These are phyloP conservation scores for Phytophthora tentaculata DNA, from an alignment of 352 stramenopile species.

Conservation along the genomic window DNA sequence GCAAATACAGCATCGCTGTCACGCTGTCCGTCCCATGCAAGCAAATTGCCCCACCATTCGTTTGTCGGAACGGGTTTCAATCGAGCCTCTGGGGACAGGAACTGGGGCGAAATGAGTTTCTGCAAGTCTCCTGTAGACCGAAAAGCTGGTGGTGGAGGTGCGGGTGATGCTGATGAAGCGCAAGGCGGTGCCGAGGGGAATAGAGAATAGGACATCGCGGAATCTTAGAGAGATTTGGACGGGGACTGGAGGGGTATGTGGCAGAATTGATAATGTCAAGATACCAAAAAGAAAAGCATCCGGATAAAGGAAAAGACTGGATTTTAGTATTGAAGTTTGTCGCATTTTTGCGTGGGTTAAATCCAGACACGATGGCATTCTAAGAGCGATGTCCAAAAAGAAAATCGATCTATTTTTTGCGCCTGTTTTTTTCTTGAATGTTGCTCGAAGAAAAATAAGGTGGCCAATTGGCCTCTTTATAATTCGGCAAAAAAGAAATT, in stretches of 20 bases:
- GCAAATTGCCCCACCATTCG: conserved; percentile 86
- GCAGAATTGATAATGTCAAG: not conserved
- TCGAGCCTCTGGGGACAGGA: conserved; percentile 36
- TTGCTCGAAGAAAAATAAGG: too few relatives aligned
- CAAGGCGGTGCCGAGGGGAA: conserved; percentile 17
- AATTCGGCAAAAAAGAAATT: too few relatives aligned
- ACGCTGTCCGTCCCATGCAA: conserved; percentile 59
- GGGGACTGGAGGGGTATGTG: too few relatives aligned
- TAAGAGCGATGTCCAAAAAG: too few relatives aligned
- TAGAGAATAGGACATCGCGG: conserved; percentile 30
- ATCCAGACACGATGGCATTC: too few relatives aligned
- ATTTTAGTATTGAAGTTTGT: not conserved
- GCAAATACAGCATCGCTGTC: conserved; percentile 81
- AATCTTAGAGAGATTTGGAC: not conserved
- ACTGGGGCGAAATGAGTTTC: conserved; percentile 57
- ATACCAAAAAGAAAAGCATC: conserved; percentile 1
- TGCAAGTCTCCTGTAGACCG: conserved; percentile 52
- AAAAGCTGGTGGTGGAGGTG: conserved; percentile 52
- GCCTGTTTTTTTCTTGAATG: too few relatives aligned
- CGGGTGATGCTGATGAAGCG: conserved; percentile 1
- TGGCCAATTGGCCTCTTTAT: too few relatives aligned
- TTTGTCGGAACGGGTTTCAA: conserved; percentile 74
- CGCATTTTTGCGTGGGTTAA: too few relatives aligned
- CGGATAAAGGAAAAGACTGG: not conserved
- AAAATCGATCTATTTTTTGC: too few relatives aligned